Evolutionary conservation across 345 rosid genomes (phyloP).

Genomic region (Physaria fendleri): DNA sequence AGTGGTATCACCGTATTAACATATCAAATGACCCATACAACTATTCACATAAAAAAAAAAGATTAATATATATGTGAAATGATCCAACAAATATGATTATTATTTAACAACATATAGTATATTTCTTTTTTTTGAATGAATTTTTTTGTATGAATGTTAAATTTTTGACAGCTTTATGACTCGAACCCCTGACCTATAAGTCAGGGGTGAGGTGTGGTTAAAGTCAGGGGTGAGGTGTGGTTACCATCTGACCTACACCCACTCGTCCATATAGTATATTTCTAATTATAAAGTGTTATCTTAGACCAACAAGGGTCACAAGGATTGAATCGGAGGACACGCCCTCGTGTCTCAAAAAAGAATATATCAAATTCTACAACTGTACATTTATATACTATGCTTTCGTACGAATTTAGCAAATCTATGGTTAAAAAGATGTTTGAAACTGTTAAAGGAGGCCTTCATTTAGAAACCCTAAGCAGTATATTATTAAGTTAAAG

Average conservation of each 20-base stretch:
- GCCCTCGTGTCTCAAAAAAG: conserved; percentile 27
- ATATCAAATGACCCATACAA: neutral
- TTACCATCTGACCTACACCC: too few species aligned
- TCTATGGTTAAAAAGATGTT: conserved; percentile 14
- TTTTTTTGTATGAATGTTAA: too few species aligned
- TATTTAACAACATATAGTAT: neutral
- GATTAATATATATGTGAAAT: neutral
- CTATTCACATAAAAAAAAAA: neutral
- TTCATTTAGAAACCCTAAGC: conserved; percentile 28
- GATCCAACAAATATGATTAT: neutral
- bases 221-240: too few species aligned
- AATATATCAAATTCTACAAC: conserved; percentile 11
- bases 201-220: too few species aligned
- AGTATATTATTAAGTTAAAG: conserved; percentile 1
- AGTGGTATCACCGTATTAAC: too few species aligned
- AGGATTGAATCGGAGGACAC: conserved; percentile 27
- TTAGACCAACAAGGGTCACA: conserved; percentile 13
- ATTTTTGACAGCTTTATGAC: too few species aligned
- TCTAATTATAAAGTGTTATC: conserved; percentile 7
- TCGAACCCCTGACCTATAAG: too few species aligned
- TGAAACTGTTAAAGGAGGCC: conserved; percentile 10
- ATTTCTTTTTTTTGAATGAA: too few species aligned
- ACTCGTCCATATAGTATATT: too few species aligned
- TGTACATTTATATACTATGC: neutral
- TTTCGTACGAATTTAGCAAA: conserved; percentile 7